These are phyloP conservation scores for Solanum peruvianum DNA, from an alignment of 257 asterid genomes.

Conservation along the genomic window DNA sequence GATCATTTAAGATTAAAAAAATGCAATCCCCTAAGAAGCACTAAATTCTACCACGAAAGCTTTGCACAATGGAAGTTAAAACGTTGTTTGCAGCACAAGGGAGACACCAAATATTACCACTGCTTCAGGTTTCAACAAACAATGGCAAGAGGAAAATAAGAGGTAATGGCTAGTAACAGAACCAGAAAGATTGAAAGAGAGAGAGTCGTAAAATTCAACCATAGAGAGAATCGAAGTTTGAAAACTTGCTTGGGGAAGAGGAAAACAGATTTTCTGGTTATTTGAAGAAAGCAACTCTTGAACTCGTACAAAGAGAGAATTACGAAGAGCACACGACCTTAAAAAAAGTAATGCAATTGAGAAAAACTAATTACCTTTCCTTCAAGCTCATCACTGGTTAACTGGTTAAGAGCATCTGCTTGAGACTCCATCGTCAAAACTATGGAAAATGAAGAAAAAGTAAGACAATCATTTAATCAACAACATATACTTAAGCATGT, in stretches of 20 bases:
- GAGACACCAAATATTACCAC: not conserved
- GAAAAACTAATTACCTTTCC: constrained; percentile 53
- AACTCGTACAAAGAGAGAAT: not conserved
- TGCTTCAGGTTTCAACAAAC: not conserved
- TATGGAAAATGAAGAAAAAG: constrained; percentile 11
- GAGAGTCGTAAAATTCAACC: no score
- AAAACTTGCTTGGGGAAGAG: no score
- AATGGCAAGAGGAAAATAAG: not conserved
- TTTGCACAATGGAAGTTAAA: not conserved
- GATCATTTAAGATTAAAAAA: not conserved
- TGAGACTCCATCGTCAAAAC: constrained; percentile 94
- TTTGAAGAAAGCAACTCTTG: not conserved
- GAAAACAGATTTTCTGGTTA: not conserved
- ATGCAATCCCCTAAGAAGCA: not conserved
- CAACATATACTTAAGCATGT: not conserved
- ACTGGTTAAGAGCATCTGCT: constrained; percentile 80
- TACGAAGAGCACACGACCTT: not conserved
- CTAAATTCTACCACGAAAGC: not conserved
- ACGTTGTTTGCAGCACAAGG: not conserved
- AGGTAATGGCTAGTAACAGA: not conserved
- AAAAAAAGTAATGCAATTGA: not conserved
- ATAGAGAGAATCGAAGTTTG: no score
- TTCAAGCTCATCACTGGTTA: constrained; percentile 79
- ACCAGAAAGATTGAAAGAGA: not conserved
- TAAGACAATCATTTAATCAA: constrained; percentile 2